phyloP scores from a whole-genome alignment of 1,139 yeast genomes.

The Petasospora rhodanensis region DNA sequence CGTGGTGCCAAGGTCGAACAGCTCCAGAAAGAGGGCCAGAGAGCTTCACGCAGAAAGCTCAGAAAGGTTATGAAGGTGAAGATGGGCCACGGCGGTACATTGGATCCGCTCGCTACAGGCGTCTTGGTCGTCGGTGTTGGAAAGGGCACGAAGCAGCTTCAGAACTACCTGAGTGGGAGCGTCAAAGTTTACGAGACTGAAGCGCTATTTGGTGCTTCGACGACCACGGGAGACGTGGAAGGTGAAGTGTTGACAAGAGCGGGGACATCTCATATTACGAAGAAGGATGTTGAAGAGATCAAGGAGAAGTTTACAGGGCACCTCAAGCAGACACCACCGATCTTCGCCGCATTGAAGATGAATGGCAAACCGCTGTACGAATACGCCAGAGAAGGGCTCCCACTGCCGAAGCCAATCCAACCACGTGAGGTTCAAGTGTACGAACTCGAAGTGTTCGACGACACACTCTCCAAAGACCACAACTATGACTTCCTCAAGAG shows the following conservation, averaged over 20 bases:
- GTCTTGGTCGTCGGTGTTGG: constrained; percentile 90
- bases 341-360: constrained; percentile 90
- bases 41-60: constrained; percentile 39
- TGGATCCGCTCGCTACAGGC: constrained; percentile 94
- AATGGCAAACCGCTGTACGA: constrained; percentile 93
- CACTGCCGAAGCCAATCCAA: constrained; percentile 77
- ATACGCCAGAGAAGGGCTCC: constrained; percentile 85
- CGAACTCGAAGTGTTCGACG: constrained; percentile 49
- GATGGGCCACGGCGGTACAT: constrained; percentile 97
- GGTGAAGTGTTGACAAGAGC: constrained; percentile 70
- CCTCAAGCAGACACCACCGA: constrained; percentile 88
- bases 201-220: constrained; percentile 83
- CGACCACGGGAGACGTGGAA: constrained; percentile 92
- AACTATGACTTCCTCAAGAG: constrained; percentile 43
- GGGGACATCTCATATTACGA: constrained; percentile 53
- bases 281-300: constrained; percentile 45
- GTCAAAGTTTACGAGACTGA: constrained; percentile 76
- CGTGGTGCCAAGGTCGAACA: constrained; percentile 45
- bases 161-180: constrained; percentile 65
- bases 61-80: constrained; percentile 59
- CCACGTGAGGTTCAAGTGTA: constrained; percentile 66
- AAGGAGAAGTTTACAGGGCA: constrained; percentile 69
- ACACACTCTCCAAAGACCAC: constrained; percentile 54
- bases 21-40: constrained; percentile 36
- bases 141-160: constrained; percentile 76